These are phyloP conservation scores for Rhodotorula sp. DNA, from an alignment of 1,284 basidiomycete genomes.

Conservation along the genomic window DNA sequence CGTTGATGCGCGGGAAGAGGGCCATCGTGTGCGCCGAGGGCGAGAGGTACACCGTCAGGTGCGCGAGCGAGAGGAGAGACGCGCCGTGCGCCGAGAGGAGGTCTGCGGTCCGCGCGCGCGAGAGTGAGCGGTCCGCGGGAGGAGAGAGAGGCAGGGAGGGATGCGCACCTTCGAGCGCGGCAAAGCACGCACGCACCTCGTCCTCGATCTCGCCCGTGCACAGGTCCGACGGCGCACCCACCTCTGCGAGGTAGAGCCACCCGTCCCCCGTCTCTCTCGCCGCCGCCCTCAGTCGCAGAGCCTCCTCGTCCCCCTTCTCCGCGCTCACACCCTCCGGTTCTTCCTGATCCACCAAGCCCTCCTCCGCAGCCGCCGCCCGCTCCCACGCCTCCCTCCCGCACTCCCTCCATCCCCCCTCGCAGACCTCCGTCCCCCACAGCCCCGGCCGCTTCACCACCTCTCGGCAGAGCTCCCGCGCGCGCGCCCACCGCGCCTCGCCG, in stretches of 20 bases:
- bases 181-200: slow-evolving; percentile 34
- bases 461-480: neutral
- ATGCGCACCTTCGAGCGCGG: slow-evolving; percentile 57
- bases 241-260: slow-evolving; percentile 28
- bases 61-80: slow-evolving; percentile 64
- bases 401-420: neutral
- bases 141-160: neutral
- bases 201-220: slow-evolving; percentile 19
- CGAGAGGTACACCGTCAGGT: slow-evolving; percentile 81
- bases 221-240: neutral
- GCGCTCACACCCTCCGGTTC: neutral
- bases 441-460: neutral
- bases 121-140: neutral
- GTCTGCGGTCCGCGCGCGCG: slow-evolving; percentile 52
- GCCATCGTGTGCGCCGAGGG: slow-evolving; percentile 61
- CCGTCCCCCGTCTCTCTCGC: neutral
- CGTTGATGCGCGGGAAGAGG: slow-evolving; percentile 72
- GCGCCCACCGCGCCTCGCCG: neutral
- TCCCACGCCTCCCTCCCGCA: neutral
- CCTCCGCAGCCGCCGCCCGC: neutral
- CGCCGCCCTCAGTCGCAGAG: neutral
- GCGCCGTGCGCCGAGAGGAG: slow-evolving; percentile 57
- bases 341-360: neutral
- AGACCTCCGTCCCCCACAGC: too few relatives aligned
- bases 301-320: neutral